Percentiles rank a stretch among this genome's conserved stretches.
Evolutionary conservation across 805 yeast genomes (phyloP).

Genomic region (Lipomyces lipofer): DNA sequence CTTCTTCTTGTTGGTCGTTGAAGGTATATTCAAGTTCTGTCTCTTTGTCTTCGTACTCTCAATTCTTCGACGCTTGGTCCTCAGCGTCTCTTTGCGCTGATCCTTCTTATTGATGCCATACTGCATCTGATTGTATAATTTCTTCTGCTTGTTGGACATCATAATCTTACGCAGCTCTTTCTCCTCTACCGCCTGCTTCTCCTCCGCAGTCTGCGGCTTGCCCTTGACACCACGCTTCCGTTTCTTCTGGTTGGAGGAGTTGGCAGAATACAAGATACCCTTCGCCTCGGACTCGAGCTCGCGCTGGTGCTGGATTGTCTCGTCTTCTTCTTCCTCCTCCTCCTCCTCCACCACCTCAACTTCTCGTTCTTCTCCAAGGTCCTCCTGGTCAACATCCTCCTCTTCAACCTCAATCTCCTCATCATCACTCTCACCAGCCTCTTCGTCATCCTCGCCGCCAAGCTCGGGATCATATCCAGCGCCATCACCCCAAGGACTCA

Average conservation of each 20-base stretch:
- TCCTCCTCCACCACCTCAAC: constrained; percentile 50
- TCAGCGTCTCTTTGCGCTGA: constrained; percentile 65
- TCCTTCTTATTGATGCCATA: constrained; percentile 84
- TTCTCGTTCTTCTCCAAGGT: constrained; percentile 54
- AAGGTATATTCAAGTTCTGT: constrained; percentile 10
- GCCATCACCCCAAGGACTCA: constrained; percentile 98
- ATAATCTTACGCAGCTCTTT: constrained; percentile 90
- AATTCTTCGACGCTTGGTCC: constrained; percentile 49
- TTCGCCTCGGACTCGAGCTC: constrained; percentile 89
- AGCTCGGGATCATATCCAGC: constrained; percentile 79
- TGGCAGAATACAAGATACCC: constrained; percentile 68
- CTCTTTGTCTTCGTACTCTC: constrained; percentile 5
- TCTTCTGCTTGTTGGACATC: constrained; percentile 97
- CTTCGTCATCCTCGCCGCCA: constrained; percentile 51
- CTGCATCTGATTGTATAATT: constrained; percentile 92
- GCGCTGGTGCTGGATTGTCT: constrained; percentile 55
- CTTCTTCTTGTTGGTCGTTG: background rate
- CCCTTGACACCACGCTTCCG: constrained; percentile 38
- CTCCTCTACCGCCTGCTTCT: constrained; percentile 67
- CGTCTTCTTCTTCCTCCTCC: constrained; percentile 49
- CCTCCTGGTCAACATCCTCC: constrained; percentile 49
- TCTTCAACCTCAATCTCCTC: constrained; percentile 56
- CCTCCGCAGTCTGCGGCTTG: constrained; percentile 42
- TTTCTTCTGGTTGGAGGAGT: constrained; percentile 36
- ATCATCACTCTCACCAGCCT: constrained; percentile 52